Evolutionary conservation across 1,139 yeast genomes (phyloP).

Genomic region (Ashbya aceris): DNA sequence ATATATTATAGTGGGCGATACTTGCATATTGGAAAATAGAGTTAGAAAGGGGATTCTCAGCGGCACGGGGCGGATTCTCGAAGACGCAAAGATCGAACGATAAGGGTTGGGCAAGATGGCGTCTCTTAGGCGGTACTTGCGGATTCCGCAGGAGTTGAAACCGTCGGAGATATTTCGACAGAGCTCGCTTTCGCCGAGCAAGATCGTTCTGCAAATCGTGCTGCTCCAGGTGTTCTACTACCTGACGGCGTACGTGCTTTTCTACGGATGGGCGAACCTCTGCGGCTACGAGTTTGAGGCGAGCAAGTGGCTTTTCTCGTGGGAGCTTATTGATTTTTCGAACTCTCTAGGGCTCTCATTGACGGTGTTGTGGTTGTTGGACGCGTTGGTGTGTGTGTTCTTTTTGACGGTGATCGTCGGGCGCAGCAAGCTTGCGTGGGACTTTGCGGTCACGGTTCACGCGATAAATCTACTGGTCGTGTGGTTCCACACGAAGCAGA

Average conservation of each 20-base stretch:
- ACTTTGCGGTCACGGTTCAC: slow-evolving; percentile 85
- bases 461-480: slow-evolving; percentile 65
- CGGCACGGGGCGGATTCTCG: too few relatives aligned
- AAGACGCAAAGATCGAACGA: background rate
- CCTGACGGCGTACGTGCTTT: slow-evolving; percentile 47
- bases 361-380: slow-evolving; percentile 68
- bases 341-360: slow-evolving; percentile 75
- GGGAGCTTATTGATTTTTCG: slow-evolving; percentile 66
- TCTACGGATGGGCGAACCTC: slow-evolving; percentile 47
- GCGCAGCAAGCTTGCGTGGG: slow-evolving; percentile 88
- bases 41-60: too few relatives aligned
- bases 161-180: slow-evolving; percentile 30
- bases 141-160: slow-evolving; percentile 24
- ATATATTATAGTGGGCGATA: too few relatives aligned
- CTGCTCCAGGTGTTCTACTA: slow-evolving; percentile 61
- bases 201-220: slow-evolving; percentile 46
- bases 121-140: slow-evolving; percentile 24
- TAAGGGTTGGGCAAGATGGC: slow-evolving; percentile 10
- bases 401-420: slow-evolving; percentile 86
- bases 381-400: slow-evolving; percentile 65
- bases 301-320: slow-evolving; percentile 61
- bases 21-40: too few relatives aligned
- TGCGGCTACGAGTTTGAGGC: slow-evolving; percentile 55
- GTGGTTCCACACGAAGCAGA: slow-evolving; percentile 52
- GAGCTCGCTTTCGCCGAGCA: slow-evolving; percentile 35